These are phyloP conservation scores for Acer yangbiense DNA, from an alignment of 345 rosid species.

Conservation along the genomic window DNA sequence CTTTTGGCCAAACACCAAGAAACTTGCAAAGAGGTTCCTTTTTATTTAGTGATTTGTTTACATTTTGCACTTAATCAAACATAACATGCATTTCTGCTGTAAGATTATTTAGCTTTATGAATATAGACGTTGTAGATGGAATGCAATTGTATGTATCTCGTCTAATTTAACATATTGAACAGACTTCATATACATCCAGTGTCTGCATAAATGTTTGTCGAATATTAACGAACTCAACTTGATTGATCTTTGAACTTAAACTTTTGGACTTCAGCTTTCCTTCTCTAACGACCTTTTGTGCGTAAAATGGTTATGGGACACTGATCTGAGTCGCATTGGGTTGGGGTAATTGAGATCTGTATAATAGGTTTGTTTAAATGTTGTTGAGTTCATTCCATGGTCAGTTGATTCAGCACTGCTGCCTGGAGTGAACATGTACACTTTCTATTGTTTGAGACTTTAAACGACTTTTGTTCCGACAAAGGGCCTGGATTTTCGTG, in stretches of 20 bases:
- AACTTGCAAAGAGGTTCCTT: slow-evolving; percentile 64
- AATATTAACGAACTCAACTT: not conserved
- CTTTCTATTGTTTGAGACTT: not conserved
- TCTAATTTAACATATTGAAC: not conserved
- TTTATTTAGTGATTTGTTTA: not conserved
- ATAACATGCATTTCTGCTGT: not conserved
- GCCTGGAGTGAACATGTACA: not conserved
- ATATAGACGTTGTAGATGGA: not conserved
- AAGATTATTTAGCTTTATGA: not conserved
- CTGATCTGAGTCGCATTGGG: not conserved
- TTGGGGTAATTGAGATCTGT: not conserved
- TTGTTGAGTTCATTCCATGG: slow-evolving; percentile 3
- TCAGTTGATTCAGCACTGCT: not conserved
- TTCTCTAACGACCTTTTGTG: not conserved
- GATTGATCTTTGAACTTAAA: not conserved
- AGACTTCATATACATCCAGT: not conserved
- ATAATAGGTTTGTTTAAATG: not conserved
- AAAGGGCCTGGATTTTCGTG: not conserved
- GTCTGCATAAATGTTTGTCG: not conserved
- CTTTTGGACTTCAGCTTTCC: not conserved
- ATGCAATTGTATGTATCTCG: not conserved
- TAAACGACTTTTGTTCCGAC: not conserved
- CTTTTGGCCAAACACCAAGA: slow-evolving; percentile 70
- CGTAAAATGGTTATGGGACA: not conserved
- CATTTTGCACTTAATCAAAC: not conserved